Percentiles rank a stretch among this genome's conserved stretches.
Evolutionary conservation across 805 yeast genomes (phyloP).

Genomic region (Myxozyma neglecta): DNA sequence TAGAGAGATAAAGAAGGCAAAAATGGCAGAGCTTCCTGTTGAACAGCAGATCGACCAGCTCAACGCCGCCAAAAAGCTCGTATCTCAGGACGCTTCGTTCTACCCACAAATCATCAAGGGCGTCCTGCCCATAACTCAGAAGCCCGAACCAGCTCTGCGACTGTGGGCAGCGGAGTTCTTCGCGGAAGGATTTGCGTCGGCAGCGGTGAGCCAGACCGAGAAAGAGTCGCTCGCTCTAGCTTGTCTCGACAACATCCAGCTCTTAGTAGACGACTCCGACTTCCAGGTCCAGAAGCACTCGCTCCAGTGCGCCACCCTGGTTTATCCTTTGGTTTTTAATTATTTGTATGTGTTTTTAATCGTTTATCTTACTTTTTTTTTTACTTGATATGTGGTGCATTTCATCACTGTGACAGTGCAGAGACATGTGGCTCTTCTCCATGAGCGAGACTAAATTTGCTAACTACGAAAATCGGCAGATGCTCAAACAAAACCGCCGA

Average conservation of each 20-base stretch:
- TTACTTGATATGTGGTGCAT: too few species aligned
- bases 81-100: slow-evolving; percentile 40
- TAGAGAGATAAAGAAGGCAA: neutral
- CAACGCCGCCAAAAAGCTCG: slow-evolving; percentile 42
- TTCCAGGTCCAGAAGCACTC: slow-evolving; percentile 41
- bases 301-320: slow-evolving; percentile 44
- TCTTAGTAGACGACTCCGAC: slow-evolving; percentile 36
- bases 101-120: slow-evolving; percentile 42
- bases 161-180: slow-evolving; percentile 43
- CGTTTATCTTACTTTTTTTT: too few species aligned
- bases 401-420: too few species aligned
- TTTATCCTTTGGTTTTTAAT: slow-evolving; percentile 51
- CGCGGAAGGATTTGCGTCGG: slow-evolving; percentile 42
- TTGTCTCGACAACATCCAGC: slow-evolving; percentile 36
- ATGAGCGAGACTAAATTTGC: neutral
- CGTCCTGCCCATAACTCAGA: slow-evolving; percentile 42
- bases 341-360: slow-evolving; percentile 37
- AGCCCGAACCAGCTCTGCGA: slow-evolving; percentile 39
- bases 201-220: slow-evolving; percentile 30
- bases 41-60: slow-evolving; percentile 41
- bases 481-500: slow-evolving; percentile 43
- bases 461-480: slow-evolving; percentile 8
- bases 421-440: neutral
- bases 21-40: slow-evolving; percentile 21
- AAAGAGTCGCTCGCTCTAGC: slow-evolving; percentile 36